These are phyloP conservation scores for Candida xyloterini DNA, from an alignment of 805 yeast genomes.

Conservation along the genomic window DNA sequence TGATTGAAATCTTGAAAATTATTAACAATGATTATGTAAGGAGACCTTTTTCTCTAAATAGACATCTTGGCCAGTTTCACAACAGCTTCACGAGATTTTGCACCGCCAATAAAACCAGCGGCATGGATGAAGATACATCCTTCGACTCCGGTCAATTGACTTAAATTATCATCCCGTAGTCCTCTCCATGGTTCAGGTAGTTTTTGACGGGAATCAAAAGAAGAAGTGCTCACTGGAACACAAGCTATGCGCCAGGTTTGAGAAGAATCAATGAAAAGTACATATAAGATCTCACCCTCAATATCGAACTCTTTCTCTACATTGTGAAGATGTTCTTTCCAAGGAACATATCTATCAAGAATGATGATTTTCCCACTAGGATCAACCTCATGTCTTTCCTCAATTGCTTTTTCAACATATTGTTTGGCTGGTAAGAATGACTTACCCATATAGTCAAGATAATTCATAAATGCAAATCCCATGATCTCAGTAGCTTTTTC, in stretches of 20 bases:
- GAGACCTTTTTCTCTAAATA: slow-evolving; percentile 1
- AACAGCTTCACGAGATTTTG: slow-evolving; percentile 74
- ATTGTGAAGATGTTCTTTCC: slow-evolving; percentile 89
- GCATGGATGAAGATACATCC: slow-evolving; percentile 94
- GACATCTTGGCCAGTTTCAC: slow-evolving; percentile 59
- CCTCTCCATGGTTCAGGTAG: slow-evolving; percentile 94
- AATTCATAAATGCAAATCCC: slow-evolving; percentile 73
- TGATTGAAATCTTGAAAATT: slow-evolving; percentile 2
- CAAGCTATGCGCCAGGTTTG: slow-evolving; percentile 85
- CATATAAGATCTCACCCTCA: slow-evolving; percentile 63
- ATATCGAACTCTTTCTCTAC: slow-evolving; percentile 61
- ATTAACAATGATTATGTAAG: not conserved
- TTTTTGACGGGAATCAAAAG: slow-evolving; percentile 83
- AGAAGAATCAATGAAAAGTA: slow-evolving; percentile 73
- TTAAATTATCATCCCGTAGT: slow-evolving; percentile 81
- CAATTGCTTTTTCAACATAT: slow-evolving; percentile 70
- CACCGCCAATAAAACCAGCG: slow-evolving; percentile 97
- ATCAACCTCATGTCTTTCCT: slow-evolving; percentile 57
- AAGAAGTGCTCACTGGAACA: slow-evolving; percentile 73
- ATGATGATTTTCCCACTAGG: slow-evolving; percentile 70
- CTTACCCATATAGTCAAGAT: slow-evolving; percentile 68
- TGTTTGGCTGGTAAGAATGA: slow-evolving; percentile 91
- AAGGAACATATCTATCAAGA: slow-evolving; percentile 78
- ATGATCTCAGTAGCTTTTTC: slow-evolving; percentile 70
- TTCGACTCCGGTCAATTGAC: slow-evolving; percentile 70